phyloP scores from a whole-genome alignment of 2,329 filamentous ascomycete species.

The Aspergillus fischeri region DNA sequence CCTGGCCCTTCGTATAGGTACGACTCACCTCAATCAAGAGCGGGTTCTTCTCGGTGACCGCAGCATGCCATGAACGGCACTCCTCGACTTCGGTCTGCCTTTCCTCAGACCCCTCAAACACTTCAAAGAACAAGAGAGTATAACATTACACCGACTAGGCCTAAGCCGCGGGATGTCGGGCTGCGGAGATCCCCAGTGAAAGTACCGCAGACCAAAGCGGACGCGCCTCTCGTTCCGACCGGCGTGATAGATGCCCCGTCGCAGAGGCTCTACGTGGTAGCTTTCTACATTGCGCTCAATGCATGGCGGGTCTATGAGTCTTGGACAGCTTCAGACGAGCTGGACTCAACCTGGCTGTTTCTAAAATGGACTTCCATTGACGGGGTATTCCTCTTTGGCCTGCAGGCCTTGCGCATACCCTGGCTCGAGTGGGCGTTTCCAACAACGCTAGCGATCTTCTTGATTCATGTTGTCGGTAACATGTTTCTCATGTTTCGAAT shows the following conservation, averaged over 20 bases:
- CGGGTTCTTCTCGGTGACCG: slow-evolving; percentile 19
- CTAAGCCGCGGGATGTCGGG: slow-evolving; percentile 20
- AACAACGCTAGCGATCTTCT: slow-evolving; percentile 66
- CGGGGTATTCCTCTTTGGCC: slow-evolving; percentile 76
- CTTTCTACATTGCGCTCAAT: slow-evolving; percentile 71
- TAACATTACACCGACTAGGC: slow-evolving; percentile 23
- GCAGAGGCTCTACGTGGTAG: slow-evolving; percentile 81
- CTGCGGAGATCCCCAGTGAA: slow-evolving; percentile 22
- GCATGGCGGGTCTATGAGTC: slow-evolving; percentile 88
- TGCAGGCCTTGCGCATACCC: slow-evolving; percentile 85
- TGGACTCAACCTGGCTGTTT: slow-evolving; percentile 84
- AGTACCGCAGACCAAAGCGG: slow-evolving; percentile 17
- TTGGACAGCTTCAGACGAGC: slow-evolving; percentile 71
- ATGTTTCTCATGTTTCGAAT: slow-evolving; percentile 92
- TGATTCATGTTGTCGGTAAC: slow-evolving; percentile 68
- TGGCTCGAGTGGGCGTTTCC: slow-evolving; percentile 90
- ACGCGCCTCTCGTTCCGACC: slow-evolving; percentile 63
- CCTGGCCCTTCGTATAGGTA: slow-evolving; percentile 1
- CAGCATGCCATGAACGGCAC: slow-evolving; percentile 76
- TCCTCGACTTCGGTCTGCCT: slow-evolving; percentile 77
- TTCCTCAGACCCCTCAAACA: slow-evolving; percentile 67
- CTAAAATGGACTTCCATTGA: slow-evolving; percentile 92
- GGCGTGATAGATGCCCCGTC: slow-evolving; percentile 82
- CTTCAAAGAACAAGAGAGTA: slow-evolving; percentile 35
- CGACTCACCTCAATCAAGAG: slow-evolving; percentile 1